A percentile compares a stretch with the other conserved stretches of the same genome.
phyloP scores from a whole-genome alignment of 371 early-diverging fungal species.

The Mucor irregularis region DNA sequence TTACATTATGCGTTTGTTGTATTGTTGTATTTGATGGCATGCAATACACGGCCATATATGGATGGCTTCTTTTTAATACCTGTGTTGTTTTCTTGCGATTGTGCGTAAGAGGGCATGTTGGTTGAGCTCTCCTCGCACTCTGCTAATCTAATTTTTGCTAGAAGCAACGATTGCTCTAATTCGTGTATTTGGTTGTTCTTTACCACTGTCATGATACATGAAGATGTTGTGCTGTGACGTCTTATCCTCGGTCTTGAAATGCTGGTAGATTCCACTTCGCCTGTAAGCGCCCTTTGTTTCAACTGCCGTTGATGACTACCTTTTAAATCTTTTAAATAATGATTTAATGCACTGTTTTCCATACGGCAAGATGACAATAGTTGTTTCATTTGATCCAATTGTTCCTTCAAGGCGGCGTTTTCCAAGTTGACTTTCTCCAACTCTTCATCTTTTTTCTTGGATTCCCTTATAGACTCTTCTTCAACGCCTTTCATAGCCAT shows the following conservation, averaged over 20 bases:
- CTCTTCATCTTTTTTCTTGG: conserved; percentile 10
- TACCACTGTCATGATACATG: not conserved
- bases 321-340: not conserved
- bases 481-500: conserved; percentile 30
- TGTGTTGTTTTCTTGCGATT: not conserved
- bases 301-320: too few relatives aligned
- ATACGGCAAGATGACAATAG: not conserved
- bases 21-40: not conserved
- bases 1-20: too few relatives aligned
- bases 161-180: conserved; percentile 1
- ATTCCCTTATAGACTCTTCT: conserved; percentile 30
- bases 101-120: too few relatives aligned
- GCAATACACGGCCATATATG: conserved; percentile 15
- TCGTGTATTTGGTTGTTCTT: not conserved
- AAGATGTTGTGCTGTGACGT: conserved; percentile 5
- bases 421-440: not conserved
- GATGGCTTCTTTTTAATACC: not conserved
- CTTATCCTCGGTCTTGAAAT: not conserved
- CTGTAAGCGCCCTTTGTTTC: too few relatives aligned
- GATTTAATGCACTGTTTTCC: not conserved
- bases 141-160: not conserved
- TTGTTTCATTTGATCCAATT: not conserved
- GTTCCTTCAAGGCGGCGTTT: not conserved
- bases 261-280: too few relatives aligned
- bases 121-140: too few relatives aligned